Conservation (phyloP, 1,284 basidiomycete species). For the Chiua sp. region DNA sequence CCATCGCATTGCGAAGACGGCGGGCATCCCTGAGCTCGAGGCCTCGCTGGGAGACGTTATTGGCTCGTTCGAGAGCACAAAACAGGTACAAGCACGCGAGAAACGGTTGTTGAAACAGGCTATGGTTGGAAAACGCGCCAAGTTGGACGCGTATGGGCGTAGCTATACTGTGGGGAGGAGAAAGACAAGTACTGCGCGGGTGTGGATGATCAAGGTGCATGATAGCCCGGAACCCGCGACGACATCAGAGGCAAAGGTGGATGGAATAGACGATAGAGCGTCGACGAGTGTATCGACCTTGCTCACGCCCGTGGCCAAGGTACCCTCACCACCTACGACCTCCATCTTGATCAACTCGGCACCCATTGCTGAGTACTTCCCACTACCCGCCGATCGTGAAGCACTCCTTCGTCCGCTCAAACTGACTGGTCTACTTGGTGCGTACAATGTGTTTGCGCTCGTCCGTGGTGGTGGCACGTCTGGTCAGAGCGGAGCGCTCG, state of each 20-base stretch:
- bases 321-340: conserved; percentile 45
- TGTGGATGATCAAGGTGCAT: conserved; percentile 91
- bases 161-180: conserved; percentile 85
- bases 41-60: conserved; percentile 60
- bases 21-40: conserved; percentile 67
- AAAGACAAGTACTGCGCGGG: conserved; percentile 87
- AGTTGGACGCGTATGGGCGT: conserved; percentile 76
- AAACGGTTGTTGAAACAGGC: conserved; percentile 41
- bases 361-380: conserved; percentile 82
- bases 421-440: conserved; percentile 84
- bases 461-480: conserved; percentile 89
- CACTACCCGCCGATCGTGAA: conserved; percentile 79
- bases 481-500: conserved; percentile 92
- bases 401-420: conserved; percentile 83
- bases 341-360: conserved; percentile 86
- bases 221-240: conserved; percentile 50
- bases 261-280: conserved; percentile 12
- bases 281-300: conserved; percentile 22
- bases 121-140: conserved; percentile 50
- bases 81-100: conserved; percentile 56
- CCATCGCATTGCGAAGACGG: conserved; percentile 67
- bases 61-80: conserved; percentile 71
- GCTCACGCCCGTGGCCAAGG: conserved; percentile 20
- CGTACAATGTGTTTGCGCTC: conserved; percentile 92
- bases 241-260: conserved; percentile 14